A percentile compares a stretch with the other conserved stretches of the same genome.
These are phyloP conservation scores for Diaporthe citri DNA, from an alignment of 2,329 filamentous ascomycete species.

Conservation along the genomic window DNA sequence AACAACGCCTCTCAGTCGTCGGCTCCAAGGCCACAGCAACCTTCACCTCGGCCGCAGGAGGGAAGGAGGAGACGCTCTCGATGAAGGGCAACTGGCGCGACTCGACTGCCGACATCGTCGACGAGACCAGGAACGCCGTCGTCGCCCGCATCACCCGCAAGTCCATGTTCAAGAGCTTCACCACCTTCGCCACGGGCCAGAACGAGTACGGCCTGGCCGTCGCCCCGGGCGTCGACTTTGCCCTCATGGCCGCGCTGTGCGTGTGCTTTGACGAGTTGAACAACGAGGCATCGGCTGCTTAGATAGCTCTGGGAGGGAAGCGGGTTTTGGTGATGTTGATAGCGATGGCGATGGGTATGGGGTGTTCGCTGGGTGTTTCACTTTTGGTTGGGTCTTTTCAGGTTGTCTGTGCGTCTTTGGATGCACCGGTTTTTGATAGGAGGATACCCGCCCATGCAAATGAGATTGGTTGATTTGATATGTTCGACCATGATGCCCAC, in stretches of 20 bases:
- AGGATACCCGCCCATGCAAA: too few species aligned
- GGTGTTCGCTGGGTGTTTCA: too few species aligned
- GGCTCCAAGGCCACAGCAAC: constrained; percentile 67
- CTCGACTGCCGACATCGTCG: constrained; percentile 67
- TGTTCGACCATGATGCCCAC: too few species aligned
- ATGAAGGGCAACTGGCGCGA: constrained; percentile 75
- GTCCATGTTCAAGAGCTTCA: constrained; percentile 61
- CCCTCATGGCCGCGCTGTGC: constrained; percentile 74
- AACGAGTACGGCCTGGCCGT: constrained; percentile 76
- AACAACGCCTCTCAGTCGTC: constrained; percentile 54
- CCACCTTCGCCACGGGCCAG: constrained; percentile 70
- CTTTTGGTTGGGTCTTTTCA: too few species aligned
- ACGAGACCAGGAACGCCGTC: constrained; percentile 60
- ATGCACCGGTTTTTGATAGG: too few species aligned
- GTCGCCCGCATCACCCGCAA: constrained; percentile 72
- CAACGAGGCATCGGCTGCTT: constrained; percentile 53
- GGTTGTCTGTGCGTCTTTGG: too few species aligned
- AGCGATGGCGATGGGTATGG: too few species aligned
- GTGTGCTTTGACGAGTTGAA: constrained; percentile 77
- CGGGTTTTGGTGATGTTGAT: too few species aligned
- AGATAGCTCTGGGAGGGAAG: too few species aligned
- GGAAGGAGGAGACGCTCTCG: constrained; percentile 58
- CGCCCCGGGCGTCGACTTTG: constrained; percentile 75
- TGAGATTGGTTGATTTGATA: too few species aligned
- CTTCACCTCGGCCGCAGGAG: constrained; percentile 62